Evolutionary conservation across 345 rosid species (phyloP).

Genomic region (Dipteronia sinensis): DNA sequence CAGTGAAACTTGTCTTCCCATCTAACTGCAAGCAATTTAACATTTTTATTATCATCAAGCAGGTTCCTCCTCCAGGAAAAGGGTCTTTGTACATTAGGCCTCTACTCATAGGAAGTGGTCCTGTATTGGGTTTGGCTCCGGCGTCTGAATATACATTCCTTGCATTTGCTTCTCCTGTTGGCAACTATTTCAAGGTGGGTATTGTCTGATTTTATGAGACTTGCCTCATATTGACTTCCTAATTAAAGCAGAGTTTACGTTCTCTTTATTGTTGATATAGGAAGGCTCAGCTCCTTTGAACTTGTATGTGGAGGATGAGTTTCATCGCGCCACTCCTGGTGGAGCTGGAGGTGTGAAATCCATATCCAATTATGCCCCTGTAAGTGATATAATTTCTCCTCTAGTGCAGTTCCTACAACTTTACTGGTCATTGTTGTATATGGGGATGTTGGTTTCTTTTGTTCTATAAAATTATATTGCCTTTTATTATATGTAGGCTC

Average conservation of each 20-base stretch:
- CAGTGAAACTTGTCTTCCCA: too few relatives aligned
- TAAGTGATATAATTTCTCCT: conserved; percentile 31
- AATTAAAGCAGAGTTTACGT: background rate
- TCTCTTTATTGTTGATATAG: conserved; percentile 34
- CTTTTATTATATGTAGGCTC: conserved; percentile 41
- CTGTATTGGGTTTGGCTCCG: conserved; percentile 65
- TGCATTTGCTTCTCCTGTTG: conserved; percentile 70
- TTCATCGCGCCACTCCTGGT: conserved; percentile 56
- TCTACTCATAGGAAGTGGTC: conserved; percentile 74
- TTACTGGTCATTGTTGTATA: too few relatives aligned
- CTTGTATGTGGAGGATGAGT: conserved; percentile 57
- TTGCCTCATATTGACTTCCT: background rate
- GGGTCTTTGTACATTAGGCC: conserved; percentile 84
- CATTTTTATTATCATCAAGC: background rate
- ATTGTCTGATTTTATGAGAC: background rate
- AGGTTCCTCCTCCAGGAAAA: conserved; percentile 88
- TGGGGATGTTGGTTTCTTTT: background rate
- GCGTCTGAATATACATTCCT: conserved; percentile 75
- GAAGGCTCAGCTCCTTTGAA: conserved; percentile 57
- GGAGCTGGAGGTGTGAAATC: conserved; percentile 74
- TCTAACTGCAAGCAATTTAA: background rate
- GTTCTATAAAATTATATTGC: background rate
- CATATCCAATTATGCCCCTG: conserved; percentile 66
- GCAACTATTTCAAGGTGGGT: conserved; percentile 71
- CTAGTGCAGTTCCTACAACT: background rate